phyloP scores from a whole-genome alignment of 768 basidiomycete species.

The Suillus spraguei region DNA sequence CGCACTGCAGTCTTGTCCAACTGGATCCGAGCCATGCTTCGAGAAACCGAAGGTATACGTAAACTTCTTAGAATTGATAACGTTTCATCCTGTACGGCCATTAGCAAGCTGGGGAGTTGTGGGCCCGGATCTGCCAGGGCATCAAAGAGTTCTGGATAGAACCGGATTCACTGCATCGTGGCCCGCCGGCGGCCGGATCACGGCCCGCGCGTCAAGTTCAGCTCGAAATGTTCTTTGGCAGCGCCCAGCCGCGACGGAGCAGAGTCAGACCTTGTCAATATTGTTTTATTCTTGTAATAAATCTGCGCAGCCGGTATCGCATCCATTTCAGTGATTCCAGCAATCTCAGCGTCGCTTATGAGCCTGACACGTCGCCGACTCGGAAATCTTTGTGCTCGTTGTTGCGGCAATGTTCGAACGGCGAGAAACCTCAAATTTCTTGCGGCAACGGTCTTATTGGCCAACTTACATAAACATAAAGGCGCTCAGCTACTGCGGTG shows the following conservation, averaged over 20 bases:
- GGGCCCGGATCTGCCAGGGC: not conserved
- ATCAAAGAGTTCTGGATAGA: too few species aligned
- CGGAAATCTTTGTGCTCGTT: not conserved
- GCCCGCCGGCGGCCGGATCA: not conserved
- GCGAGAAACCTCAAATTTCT: not conserved
- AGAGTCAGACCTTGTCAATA: not conserved
- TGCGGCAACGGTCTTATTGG: not conserved
- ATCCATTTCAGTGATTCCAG: not conserved
- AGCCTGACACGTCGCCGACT: not conserved
- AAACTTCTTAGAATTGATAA: not conserved
- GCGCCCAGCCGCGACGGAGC: too few species aligned
- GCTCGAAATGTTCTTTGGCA: not conserved
- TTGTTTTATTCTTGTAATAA: not conserved
- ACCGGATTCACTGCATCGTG: too few species aligned
- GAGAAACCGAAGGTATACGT: not conserved
- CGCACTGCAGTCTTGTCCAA: not conserved
- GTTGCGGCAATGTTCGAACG: not conserved
- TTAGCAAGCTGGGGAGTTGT: not conserved
- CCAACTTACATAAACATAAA: not conserved
- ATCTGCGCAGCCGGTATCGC: not conserved
- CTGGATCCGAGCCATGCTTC: not conserved
- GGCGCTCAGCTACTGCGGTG: not conserved
- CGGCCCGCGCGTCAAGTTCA: not conserved
- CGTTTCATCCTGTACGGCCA: not conserved
- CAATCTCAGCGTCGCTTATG: not conserved